A percentile compares a stretch with the other conserved stretches of the same genome.
Conservation (phyloP, 352 stramenopile genomes). For the Saprolegnia diclina region DNA sequence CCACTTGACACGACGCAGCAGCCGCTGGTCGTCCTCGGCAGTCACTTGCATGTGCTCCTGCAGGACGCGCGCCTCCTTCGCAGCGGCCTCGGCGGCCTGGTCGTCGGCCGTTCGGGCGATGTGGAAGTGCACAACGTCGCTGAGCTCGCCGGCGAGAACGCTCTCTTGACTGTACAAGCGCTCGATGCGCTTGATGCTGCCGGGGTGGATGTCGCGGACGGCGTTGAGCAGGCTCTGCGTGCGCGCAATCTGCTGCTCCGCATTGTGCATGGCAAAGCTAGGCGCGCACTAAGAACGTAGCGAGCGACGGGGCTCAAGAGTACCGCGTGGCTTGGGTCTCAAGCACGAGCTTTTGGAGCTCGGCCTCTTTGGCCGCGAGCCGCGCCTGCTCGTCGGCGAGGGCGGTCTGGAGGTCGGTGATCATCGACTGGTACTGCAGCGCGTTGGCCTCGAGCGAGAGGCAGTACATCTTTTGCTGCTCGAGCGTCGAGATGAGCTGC, state of each 20-base stretch:
- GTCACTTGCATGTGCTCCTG: conserved; percentile 33
- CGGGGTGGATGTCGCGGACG: conserved; percentile 58
- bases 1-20: conserved; percentile 73
- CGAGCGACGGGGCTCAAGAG: neutral
- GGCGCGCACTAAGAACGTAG: too few relatives aligned
- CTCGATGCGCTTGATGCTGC: conserved; percentile 58
- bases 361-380: conserved; percentile 57
- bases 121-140: conserved; percentile 50
- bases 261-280: conserved; percentile 56
- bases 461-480: conserved; percentile 75
- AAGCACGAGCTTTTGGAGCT: conserved; percentile 52
- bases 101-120: conserved; percentile 35
- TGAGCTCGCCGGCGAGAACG: conserved; percentile 57
- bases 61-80: conserved; percentile 49
- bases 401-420: conserved; percentile 47
- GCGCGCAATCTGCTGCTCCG: conserved; percentile 63
- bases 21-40: conserved; percentile 43
- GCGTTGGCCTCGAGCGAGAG: conserved; percentile 58
- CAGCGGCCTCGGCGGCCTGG: conserved; percentile 47
- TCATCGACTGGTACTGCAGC: conserved; percentile 51
- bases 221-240: conserved; percentile 69
- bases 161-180: conserved; percentile 59
- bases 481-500: conserved; percentile 53
- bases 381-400: conserved; percentile 52
- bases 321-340: conserved; percentile 50